Evolutionary conservation across 2,329 filamentous ascomycete species (phyloP).

Genomic region (Lasiodiplodia theobromae): DNA sequence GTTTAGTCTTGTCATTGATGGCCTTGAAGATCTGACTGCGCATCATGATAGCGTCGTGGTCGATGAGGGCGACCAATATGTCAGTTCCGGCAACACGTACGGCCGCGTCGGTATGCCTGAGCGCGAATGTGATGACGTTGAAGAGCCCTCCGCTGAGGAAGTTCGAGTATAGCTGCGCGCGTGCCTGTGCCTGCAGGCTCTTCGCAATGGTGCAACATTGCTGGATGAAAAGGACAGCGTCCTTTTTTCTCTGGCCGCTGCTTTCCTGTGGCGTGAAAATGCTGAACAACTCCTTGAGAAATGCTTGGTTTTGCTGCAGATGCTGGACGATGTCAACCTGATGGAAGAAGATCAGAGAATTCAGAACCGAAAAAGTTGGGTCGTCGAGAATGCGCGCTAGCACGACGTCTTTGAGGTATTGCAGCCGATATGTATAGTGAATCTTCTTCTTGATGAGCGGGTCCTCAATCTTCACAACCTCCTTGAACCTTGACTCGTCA

Average conservation of each 20-base stretch:
- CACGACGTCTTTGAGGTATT: constrained; percentile 98
- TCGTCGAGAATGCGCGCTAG: constrained; percentile 95
- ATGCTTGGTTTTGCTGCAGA: constrained; percentile 80
- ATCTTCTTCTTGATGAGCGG: constrained; percentile 85
- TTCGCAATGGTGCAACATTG: constrained; percentile 95
- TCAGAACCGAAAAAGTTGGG: constrained; percentile 95
- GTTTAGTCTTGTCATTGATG: constrained; percentile 83
- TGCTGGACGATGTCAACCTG: constrained; percentile 98
- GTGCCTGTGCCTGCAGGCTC: constrained; percentile 83
- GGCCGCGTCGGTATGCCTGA: constrained; percentile 82
- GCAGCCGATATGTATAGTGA: constrained; percentile 92
- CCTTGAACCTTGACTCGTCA: constrained; percentile 89
- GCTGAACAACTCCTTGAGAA: constrained; percentile 84
- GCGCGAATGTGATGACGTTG: constrained; percentile 87
- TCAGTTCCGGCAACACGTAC: constrained; percentile 93
- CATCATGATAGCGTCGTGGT: constrained; percentile 95
- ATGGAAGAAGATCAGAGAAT: constrained; percentile 98
- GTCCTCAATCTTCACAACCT: constrained; percentile 93
- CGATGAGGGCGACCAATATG: constrained; percentile 90
- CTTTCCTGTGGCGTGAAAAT: constrained; percentile 75
- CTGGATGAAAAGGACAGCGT: constrained; percentile 94
- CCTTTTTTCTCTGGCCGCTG: constrained; percentile 80
- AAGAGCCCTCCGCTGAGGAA: constrained; percentile 89
- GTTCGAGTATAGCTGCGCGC: constrained; percentile 85
- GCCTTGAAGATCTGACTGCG: constrained; percentile 91